Percentiles rank a stretch among this genome's conserved stretches.
phyloP scores from a whole-genome alignment of 2,329 filamentous ascomycete species.

The Aureobasidium sp. region DNA sequence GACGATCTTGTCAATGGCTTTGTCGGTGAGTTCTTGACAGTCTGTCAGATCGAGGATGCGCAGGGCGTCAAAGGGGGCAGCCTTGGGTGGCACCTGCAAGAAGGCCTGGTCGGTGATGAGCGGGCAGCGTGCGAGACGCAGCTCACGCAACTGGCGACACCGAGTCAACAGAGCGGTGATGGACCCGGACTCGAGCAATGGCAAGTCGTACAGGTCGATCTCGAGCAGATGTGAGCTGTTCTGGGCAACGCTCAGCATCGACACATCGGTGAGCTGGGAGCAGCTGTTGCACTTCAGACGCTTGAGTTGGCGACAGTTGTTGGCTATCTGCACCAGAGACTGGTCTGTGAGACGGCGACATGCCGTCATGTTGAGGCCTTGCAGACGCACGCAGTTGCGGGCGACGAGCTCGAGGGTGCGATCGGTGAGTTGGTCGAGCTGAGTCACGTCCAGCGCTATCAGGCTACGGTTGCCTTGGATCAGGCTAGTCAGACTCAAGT shows the following conservation, averaged over 20 bases:
- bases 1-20: constrained; percentile 82
- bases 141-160: constrained; percentile 77
- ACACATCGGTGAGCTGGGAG: constrained; percentile 70
- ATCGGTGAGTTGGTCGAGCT: constrained; percentile 73
- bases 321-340: constrained; percentile 71
- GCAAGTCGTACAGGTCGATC: constrained; percentile 87
- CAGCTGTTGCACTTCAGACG: constrained; percentile 94
- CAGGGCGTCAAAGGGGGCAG: constrained; percentile 69
- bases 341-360: constrained; percentile 82
- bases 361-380: constrained; percentile 86
- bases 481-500: constrained; percentile 72
- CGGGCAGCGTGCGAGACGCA: constrained; percentile 78
- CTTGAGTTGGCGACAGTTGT: constrained; percentile 80
- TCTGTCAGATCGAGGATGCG: constrained; percentile 91
- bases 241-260: constrained; percentile 76
- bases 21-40: constrained; percentile 75
- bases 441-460: constrained; percentile 83
- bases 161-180: constrained; percentile 73
- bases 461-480: constrained; percentile 73
- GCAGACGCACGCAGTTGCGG: constrained; percentile 72
- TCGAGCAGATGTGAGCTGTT: constrained; percentile 91
- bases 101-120: constrained; percentile 86
- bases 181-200: constrained; percentile 71
- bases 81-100: constrained; percentile 61
- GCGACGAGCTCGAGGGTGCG: constrained; percentile 71